Evolutionary conservation across 305 asterid species (phyloP), one percentile per base, ranked within the genome.

Genomic region (Fraxinus dipetala): DNA sequence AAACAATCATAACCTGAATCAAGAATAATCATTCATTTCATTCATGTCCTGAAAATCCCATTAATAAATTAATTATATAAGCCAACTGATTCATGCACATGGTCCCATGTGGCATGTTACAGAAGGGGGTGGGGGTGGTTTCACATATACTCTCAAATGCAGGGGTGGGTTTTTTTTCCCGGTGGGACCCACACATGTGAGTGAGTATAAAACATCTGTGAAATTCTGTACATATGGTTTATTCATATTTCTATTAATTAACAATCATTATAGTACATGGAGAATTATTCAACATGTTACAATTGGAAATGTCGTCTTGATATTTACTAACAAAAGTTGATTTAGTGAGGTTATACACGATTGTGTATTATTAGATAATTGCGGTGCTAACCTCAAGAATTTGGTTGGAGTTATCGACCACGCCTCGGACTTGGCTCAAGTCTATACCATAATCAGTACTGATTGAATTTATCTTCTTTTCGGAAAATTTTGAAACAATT

Each of bases 361-460:
- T 43, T 0, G 51, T 43, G 40, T 40, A 40, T 40, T 10, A 10
- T 40, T 10, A 40, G 48, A 14, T 14, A 14, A 48, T 48, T 48
- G 70, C 1, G 1, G 30, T 26, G 35, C 74, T 31, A 72, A 89
- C 96, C 96, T 93, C 95, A 59, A 93, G 83, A 78, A 92, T 90
- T 84, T 91, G 80, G 38, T 78, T 89, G 11, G 97, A 88, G 43
- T 93, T 93, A 92, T 93, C 97, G 9, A 92, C 94, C 36, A 88
- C 91, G 61, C 97, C 98, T 75, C 98, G 84, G 48, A 91, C 88
- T 5, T 85, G 90, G 90, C 90, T 89, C 83, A 89, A 11, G 35
- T 89, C 92, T 61, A 93, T 87, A 30, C 91, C 85, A 74, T 84
- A 92, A 22, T 89, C 87, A 10, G 77, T 63, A 40, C 91, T 87